A percentile compares a stretch with the other conserved stretches of the same genome.
These are phyloP conservation scores for Trichoderma citrinoviride DNA, from an alignment of 2,329 filamentous ascomycete species.

Conservation along the genomic window DNA sequence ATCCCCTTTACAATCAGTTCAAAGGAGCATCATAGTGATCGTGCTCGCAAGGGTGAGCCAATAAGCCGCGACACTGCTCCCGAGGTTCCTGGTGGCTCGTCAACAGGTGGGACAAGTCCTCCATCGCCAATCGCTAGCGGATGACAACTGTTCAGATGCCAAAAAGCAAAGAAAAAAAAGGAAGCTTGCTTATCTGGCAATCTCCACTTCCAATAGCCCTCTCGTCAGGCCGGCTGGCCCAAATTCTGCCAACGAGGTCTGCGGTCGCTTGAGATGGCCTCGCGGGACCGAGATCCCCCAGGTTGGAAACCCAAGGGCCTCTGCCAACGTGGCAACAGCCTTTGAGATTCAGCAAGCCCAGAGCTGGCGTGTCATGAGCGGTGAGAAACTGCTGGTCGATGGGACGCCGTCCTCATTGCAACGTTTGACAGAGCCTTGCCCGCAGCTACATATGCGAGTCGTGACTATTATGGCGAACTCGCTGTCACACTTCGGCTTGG, in stretches of 20 bases:
- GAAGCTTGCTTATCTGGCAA: slow-evolving; percentile 14
- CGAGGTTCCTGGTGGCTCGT: neutral
- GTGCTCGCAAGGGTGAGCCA: neutral
- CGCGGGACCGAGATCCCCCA: slow-evolving; percentile 1
- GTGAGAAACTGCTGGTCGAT: slow-evolving; percentile 16
- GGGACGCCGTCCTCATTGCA: slow-evolving; percentile 6
- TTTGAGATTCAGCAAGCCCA: slow-evolving; percentile 2
- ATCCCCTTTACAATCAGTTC: slow-evolving; percentile 4
- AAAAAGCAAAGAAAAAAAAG: neutral
- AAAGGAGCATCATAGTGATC: neutral
- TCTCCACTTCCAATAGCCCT: slow-evolving; percentile 7
- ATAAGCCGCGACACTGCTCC: neutral
- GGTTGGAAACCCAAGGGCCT: neutral
- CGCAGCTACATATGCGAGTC: slow-evolving; percentile 20
- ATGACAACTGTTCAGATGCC: slow-evolving; percentile 4
- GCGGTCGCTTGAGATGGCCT: slow-evolving; percentile 6
- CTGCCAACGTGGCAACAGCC: slow-evolving; percentile 21
- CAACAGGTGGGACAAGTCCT: neutral
- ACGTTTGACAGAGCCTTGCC: slow-evolving; percentile 9
- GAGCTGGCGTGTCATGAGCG: slow-evolving; percentile 16
- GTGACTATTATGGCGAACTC: slow-evolving; percentile 15
- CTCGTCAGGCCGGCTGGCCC: neutral
- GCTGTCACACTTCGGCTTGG: slow-evolving; percentile 17
- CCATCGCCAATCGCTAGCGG: slow-evolving; percentile 1
- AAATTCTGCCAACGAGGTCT: slow-evolving; percentile 12